Conservation (phyloP, 805 yeast species). For the Torulaspora quercuum region DNA sequence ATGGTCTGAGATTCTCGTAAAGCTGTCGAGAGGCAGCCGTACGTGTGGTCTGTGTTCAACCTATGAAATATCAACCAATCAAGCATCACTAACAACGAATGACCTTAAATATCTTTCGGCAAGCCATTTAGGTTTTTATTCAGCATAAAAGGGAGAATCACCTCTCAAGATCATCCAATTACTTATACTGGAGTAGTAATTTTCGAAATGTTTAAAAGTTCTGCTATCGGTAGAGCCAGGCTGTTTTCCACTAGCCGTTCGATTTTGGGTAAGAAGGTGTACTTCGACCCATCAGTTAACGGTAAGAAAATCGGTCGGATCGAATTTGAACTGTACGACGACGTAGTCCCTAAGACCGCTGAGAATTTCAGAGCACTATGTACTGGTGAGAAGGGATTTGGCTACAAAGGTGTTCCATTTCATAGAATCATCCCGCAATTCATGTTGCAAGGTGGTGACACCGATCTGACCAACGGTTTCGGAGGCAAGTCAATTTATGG, state of each 20-base stretch:
- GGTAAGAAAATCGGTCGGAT: conserved; percentile 46
- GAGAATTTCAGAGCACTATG: conserved; percentile 78
- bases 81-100: too few species aligned
- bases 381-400: conserved; percentile 88
- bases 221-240: conserved; percentile 38
- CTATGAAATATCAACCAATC: too few species aligned
- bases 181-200: too few species aligned
- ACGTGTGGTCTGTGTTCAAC: too few species aligned
- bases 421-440: conserved; percentile 93
- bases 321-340: conserved; percentile 37
- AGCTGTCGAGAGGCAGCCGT: too few species aligned
- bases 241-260: conserved; percentile 48
- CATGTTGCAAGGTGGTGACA: conserved; percentile 96
- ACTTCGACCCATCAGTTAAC: conserved; percentile 53
- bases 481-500: conserved; percentile 92
- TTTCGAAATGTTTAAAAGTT: conserved; percentile 27
- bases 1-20: too few species aligned
- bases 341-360: conserved; percentile 67
- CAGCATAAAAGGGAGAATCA: too few species aligned
- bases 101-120: too few species aligned
- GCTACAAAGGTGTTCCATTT: conserved; percentile 81
- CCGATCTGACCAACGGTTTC: conserved; percentile 80
- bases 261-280: conserved; percentile 51
- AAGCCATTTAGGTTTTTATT: too few species aligned
- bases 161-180: too few species aligned